These are phyloP conservation scores for Adansonia rubrostipa DNA, from an alignment of 441 rosid genomes.

Conservation along the genomic window DNA sequence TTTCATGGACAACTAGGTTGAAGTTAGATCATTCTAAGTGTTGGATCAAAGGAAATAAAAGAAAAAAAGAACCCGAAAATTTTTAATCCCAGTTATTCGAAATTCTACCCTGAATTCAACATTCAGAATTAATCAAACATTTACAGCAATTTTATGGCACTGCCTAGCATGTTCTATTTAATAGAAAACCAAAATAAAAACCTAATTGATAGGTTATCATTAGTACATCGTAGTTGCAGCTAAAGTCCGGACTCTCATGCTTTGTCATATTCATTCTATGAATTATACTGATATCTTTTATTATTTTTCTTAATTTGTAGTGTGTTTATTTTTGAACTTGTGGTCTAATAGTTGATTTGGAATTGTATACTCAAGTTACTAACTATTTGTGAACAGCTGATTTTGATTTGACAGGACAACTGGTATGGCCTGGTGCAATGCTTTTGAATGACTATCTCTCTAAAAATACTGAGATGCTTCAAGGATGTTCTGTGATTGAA, in stretches of 20 bases:
- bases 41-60: neutral
- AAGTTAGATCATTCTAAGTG: neutral
- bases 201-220: neutral
- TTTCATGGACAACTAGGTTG: neutral
- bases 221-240: neutral
- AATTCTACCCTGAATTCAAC: neutral
- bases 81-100: neutral
- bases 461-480: conserved; percentile 66
- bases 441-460: conserved; percentile 81
- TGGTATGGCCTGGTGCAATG: conserved; percentile 97
- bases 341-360: neutral
- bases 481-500: conserved; percentile 80
- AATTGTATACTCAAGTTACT: conserved; percentile 36
- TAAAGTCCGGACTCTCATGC: neutral
- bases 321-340: neutral
- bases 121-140: neutral
- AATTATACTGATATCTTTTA: neutral
- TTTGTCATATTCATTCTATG: neutral
- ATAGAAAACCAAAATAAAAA: neutral
- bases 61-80: neutral
- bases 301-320: neutral
- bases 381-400: conserved; percentile 70
- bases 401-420: conserved; percentile 96
- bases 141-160: neutral
- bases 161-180: neutral